phyloP scores from a whole-genome alignment of 106 monocot genomes.

The Acorus gramineus region DNA sequence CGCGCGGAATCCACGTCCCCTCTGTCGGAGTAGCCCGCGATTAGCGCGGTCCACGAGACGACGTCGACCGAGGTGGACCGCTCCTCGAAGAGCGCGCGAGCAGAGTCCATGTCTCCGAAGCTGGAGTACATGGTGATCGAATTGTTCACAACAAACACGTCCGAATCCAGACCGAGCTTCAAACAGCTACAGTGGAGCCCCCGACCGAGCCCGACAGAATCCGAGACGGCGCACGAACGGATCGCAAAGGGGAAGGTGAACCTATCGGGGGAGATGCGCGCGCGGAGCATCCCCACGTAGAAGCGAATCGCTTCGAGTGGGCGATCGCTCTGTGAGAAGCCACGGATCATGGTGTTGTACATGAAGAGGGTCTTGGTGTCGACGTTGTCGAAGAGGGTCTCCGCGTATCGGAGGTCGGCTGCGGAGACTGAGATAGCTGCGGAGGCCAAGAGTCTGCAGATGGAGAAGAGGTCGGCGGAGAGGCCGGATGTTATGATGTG shows the following conservation, averaged over 20 bases:
- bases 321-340: slow-evolving; percentile 22
- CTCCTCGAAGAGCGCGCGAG: slow-evolving; percentile 41
- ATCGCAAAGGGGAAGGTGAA: slow-evolving; percentile 58
- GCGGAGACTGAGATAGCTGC: slow-evolving; percentile 16
- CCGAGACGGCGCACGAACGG: slow-evolving; percentile 19
- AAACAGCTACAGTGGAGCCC: slow-evolving; percentile 25
- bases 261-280: slow-evolving; percentile 28
- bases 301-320: slow-evolving; percentile 15
- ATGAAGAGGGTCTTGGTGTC: slow-evolving; percentile 27
- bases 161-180: slow-evolving; percentile 32
- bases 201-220: slow-evolving; percentile 6
- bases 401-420: slow-evolving; percentile 16
- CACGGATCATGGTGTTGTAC: slow-evolving; percentile 72
- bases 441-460: slow-evolving; percentile 45
- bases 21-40: slow-evolving; percentile 38
- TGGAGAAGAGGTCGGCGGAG: slow-evolving; percentile 27
- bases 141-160: slow-evolving; percentile 52
- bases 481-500: slow-evolving; percentile 30
- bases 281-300: slow-evolving; percentile 28
- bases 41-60: slow-evolving; percentile 64
- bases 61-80: slow-evolving; percentile 22
- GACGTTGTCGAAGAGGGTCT: slow-evolving; percentile 32
- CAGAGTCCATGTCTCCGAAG: slow-evolving; percentile 21
- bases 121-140: slow-evolving; percentile 45
- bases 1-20: slow-evolving; percentile 31